Evolutionary conservation across 768 basidiomycete species (phyloP).

Genomic region (Boletus reticuloceps): DNA sequence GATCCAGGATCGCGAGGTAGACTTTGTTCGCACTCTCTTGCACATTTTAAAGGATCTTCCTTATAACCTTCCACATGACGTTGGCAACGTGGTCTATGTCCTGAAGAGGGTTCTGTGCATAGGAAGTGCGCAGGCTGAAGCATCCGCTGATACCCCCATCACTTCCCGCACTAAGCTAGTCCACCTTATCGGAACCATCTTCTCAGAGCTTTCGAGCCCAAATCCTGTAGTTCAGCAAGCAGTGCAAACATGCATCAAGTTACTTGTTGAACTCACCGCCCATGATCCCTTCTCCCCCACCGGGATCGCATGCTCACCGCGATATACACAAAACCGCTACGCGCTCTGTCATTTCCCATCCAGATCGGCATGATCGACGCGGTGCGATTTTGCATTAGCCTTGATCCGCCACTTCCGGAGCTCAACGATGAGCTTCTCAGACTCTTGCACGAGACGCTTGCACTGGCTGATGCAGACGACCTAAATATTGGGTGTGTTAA

Average conservation of each 20-base stretch:
- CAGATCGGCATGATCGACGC: constrained; percentile 99
- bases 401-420: constrained; percentile 88
- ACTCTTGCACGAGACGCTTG: constrained; percentile 84
- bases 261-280: constrained; percentile 57
- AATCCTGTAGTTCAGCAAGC: constrained; percentile 69
- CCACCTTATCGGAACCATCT: constrained; percentile 78
- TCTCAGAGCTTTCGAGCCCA: constrained; percentile 42
- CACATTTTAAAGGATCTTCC: constrained; percentile 95
- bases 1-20: constrained; percentile 84
- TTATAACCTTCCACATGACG: constrained; percentile 78
- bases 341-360: constrained; percentile 90
- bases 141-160: constrained; percentile 41
- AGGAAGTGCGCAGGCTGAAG: constrained; percentile 50
- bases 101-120: constrained; percentile 64
- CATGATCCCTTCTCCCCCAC: constrained; percentile 75
- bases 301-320: constrained; percentile 84
- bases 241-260: constrained; percentile 45
- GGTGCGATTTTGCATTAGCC: constrained; percentile 86
- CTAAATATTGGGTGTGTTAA: constrained; percentile 71
- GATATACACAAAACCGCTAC: constrained; percentile 96
- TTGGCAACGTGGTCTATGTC: constrained; percentile 76
- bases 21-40: constrained; percentile 85
- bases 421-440: constrained; percentile 90
- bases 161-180: constrained; percentile 53
- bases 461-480: constrained; percentile 94